Percentiles rank a stretch among this genome's conserved stretches.
Conservation (phyloP, 2,329 filamentous ascomycete genomes). For the Blumeriella jaapii region DNA sequence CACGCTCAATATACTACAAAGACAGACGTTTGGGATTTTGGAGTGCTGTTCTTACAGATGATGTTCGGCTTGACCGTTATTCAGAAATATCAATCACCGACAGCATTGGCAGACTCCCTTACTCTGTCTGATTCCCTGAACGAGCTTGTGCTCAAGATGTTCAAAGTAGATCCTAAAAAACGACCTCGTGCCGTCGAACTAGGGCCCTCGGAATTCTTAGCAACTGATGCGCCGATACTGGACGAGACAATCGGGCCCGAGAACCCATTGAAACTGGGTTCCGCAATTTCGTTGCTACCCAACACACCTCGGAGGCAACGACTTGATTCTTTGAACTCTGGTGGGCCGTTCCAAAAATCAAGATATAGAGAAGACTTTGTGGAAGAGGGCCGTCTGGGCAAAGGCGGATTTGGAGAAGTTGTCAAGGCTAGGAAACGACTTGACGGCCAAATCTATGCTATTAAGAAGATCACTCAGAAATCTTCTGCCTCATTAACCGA, state of each 20-base stretch:
- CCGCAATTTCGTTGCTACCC: constrained; percentile 31
- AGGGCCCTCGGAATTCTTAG: constrained; percentile 52
- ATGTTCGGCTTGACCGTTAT: constrained; percentile 72
- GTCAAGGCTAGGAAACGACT: constrained; percentile 92
- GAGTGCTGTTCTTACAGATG: constrained; percentile 87
- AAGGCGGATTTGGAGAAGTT: constrained; percentile 92
- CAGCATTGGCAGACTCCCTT: constrained; percentile 57
- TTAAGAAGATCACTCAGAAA: constrained; percentile 88
- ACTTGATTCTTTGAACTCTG: constrained; percentile 48
- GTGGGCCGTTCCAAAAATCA: constrained; percentile 44
- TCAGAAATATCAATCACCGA: constrained; percentile 68
- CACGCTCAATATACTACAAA: constrained; percentile 59
- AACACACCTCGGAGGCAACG: constrained; percentile 39
- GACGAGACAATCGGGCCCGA: constrained; percentile 27
- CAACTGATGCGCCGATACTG: constrained; percentile 50
- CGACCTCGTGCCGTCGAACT: constrained; percentile 71
- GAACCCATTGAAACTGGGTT: constrained; percentile 31
- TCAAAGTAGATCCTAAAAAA: constrained; percentile 74
- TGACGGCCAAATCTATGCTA: constrained; percentile 85
- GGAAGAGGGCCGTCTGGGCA: constrained; percentile 78
- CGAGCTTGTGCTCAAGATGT: constrained; percentile 73
- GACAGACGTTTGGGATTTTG: constrained; percentile 91
- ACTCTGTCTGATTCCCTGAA: constrained; percentile 63
- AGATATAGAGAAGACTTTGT: constrained; percentile 84
- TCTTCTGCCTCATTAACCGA: constrained; percentile 71